phyloP scores from a whole-genome alignment of 2,329 filamentous ascomycete species.

The Sodiomyces alkalinus region DNA sequence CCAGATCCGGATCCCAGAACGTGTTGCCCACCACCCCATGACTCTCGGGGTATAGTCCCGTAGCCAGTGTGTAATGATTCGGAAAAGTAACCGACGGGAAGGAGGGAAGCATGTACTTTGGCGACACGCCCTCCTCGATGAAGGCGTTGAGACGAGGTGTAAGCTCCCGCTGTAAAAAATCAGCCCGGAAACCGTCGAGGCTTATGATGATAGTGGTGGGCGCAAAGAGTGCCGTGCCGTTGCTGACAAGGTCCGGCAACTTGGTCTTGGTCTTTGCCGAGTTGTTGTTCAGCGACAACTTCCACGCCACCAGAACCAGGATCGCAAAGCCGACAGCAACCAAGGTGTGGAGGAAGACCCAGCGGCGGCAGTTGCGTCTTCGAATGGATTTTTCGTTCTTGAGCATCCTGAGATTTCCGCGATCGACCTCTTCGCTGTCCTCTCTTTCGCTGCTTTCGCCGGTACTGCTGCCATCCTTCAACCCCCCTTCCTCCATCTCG shows the following conservation, averaged over 20 bases:
- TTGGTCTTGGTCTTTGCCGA: conserved; percentile 13
- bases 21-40: conserved; percentile 89
- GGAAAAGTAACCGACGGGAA: conserved; percentile 96
- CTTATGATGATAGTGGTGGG: conserved; percentile 91
- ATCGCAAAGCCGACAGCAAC: conserved; percentile 39
- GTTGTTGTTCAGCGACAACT: conserved; percentile 31
- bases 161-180: conserved; percentile 71
- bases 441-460: conserved; percentile 47
- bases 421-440: conserved; percentile 41
- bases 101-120: conserved; percentile 81
- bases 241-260: conserved; percentile 36
- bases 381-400: conserved; percentile 31
- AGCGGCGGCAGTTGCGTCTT: conserved; percentile 36
- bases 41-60: conserved; percentile 80
- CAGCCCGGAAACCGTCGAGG: conserved; percentile 87
- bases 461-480: conserved; percentile 50
- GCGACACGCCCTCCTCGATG: conserved; percentile 71
- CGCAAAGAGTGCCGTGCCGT: conserved; percentile 78
- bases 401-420: conserved; percentile 33
- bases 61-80: conserved; percentile 87
- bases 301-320: conserved; percentile 42
- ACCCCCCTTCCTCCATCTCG: conserved; percentile 73
- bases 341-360: conserved; percentile 35
- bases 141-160: conserved; percentile 73
- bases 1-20: conserved; percentile 72